Evolutionary conservation across 108 stramenopile species (phyloP).

Genomic region (Craspedostauros australis): DNA sequence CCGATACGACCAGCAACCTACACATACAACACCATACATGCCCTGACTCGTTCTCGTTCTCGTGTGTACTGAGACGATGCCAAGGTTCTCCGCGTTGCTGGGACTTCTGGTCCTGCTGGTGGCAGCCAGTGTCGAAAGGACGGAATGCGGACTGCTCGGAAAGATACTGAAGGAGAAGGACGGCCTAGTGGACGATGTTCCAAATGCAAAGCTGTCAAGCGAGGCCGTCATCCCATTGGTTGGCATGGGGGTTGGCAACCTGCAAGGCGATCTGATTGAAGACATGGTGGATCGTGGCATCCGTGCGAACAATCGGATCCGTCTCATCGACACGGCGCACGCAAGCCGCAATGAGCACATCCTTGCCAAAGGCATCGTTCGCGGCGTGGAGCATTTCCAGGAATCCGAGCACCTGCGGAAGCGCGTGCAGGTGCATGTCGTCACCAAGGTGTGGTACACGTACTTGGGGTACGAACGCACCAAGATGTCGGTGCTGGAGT

Average conservation of each 20-base stretch:
- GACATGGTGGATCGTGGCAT: constrained; percentile 11
- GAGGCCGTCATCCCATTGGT: constrained; percentile 49
- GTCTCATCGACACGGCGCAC: constrained; percentile 61
- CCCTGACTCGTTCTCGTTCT: too few species aligned
- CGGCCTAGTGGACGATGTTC: constrained; percentile 23
- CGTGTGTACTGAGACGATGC: too few species aligned
- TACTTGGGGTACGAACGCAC: constrained; percentile 77
- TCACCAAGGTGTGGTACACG: constrained; percentile 85
- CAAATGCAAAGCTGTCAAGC: constrained; percentile 23
- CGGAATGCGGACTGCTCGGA: too few species aligned
- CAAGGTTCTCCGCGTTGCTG: background rate
- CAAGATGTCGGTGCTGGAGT: constrained; percentile 44
- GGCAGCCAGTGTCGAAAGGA: background rate
- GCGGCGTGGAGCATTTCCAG: constrained; percentile 7
- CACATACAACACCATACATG: too few species aligned
- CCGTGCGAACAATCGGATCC: constrained; percentile 18
- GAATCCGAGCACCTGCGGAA: constrained; percentile 4
- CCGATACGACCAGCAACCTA: too few species aligned
- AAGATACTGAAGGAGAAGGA: too few species aligned
- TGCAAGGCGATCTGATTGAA: constrained; percentile 37
- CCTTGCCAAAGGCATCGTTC: constrained; percentile 42
- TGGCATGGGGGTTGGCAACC: constrained; percentile 75
- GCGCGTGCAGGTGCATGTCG: constrained; percentile 46
- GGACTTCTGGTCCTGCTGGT: background rate
- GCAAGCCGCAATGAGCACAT: constrained; percentile 51